Evolutionary conservation across 2,329 filamentous ascomycete species (phyloP), one percentile per base, ranked within the genome.

Genomic region (Colletotrichum orchidophilum): DNA sequence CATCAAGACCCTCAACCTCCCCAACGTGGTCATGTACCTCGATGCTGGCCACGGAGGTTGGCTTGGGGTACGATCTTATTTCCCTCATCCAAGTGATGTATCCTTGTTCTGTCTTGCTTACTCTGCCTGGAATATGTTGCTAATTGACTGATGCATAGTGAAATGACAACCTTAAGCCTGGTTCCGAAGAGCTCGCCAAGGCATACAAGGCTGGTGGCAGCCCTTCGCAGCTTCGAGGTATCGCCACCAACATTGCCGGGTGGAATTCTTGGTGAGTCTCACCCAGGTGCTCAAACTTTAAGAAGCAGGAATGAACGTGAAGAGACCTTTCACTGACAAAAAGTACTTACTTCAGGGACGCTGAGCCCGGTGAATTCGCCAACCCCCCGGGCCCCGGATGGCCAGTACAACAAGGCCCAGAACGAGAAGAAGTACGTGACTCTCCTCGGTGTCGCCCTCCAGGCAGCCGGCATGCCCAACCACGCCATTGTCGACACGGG

Each of bases 31-130:
- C 73, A 88, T 89, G 87, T 92, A 91, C 78, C 78, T 92, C 24
- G 90, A 92, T 74, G 89, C 88, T 9, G 89, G 88, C 69, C 89
- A 92, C 78, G 88, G 86, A 29, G 89, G 90, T 71, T 92, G 90
- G 90, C 83, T 91, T 53, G 89, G 89, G 39, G 39, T 46, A 46
- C n/a, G 39, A n/a, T 4, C 12, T 11, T 33, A 46, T 11, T 18
- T 9, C 39, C 18, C 4, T 18, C 6, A 18, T n/a, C 18, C 39
- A 9, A 3, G 39, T 3, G 18, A 46, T 3, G 11, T 46, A 8
- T 46, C 21, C 39, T 21, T 8, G 39, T 18, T 21, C 39, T n/a
- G 18, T 11, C 39, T 46, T 46, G 39, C 39, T 46, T 46, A 9
- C 18, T n/a, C 15, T 21, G 18, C 21, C 39, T 7, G n/a, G 18